phyloP scores from a whole-genome alignment of 176 grass and related monocot genomes.

The Cenchrus americanus region DNA sequence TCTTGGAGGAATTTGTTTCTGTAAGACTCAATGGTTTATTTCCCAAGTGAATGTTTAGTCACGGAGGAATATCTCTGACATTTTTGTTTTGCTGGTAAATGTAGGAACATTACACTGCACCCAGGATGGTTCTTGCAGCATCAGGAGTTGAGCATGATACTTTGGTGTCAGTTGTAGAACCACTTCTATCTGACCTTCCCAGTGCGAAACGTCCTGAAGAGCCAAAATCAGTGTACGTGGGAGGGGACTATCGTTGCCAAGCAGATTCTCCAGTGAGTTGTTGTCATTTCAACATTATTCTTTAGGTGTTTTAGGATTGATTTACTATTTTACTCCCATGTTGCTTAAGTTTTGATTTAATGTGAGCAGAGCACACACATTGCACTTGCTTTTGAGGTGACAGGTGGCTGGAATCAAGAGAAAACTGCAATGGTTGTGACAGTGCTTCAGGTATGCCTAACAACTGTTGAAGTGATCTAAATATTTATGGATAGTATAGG shows the following conservation, averaged over 20 bases:
- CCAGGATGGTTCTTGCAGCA: slow-evolving; percentile 86
- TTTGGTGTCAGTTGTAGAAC: slow-evolving; percentile 65
- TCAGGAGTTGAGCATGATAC: slow-evolving; percentile 85
- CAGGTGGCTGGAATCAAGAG: slow-evolving; percentile 75
- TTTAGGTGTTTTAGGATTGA: background rate
- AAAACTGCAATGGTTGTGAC: slow-evolving; percentile 69
- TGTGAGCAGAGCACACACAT: slow-evolving; percentile 61
- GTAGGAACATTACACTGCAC: slow-evolving; percentile 78
- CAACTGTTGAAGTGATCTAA: slow-evolving; percentile 25
- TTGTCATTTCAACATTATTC: slow-evolving; percentile 20
- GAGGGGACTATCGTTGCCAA: slow-evolving; percentile 81
- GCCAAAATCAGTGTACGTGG: slow-evolving; percentile 67
- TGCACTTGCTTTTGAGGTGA: slow-evolving; percentile 85
- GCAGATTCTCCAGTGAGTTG: slow-evolving; percentile 69
- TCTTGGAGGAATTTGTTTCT: slow-evolving; percentile 65
- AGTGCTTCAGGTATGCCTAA: slow-evolving; percentile 73
- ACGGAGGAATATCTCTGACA: slow-evolving; percentile 26
- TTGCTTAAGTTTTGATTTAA: slow-evolving; percentile 31
- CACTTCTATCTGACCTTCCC: slow-evolving; percentile 72
- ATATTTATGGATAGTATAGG: slow-evolving; percentile 25
- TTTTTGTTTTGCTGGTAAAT: slow-evolving; percentile 42
- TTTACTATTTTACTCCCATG: slow-evolving; percentile 15
- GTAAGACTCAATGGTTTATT: slow-evolving; percentile 54
- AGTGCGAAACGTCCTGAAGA: slow-evolving; percentile 55
- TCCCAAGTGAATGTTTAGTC: slow-evolving; percentile 12